Base-by-base conservation (phyloP, 345 rosid species). In the Bretschneidera sinensis region DNA sequence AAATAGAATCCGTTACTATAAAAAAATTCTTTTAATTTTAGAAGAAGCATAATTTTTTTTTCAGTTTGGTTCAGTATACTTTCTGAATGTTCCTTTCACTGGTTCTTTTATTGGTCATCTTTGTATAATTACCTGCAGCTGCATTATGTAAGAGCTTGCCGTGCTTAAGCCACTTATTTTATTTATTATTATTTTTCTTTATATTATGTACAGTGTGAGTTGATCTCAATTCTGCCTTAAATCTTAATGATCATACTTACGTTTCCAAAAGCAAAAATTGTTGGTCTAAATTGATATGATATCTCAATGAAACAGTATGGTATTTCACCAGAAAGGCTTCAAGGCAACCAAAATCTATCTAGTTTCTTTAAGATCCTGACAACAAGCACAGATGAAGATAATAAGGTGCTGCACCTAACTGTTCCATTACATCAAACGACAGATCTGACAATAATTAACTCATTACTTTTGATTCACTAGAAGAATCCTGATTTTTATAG, bases 331-430 rank as follows among this genome's bases (percentile, higher is more conserved):
- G 82, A 64, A 18, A 60, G 73, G 21, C 70, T 85, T 73, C 71
- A 65, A 49, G 74, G 71, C 43, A 83, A 66, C 70, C 14, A 23
- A 13, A 67, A 77, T 48, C 82, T 92, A 53, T 75, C 85, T 23
- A 74, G 65, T 47, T 92, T 89, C 84, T 92, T 89, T 69, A 75
- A 80, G 63, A 61, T 87, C 61, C 67, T 92, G 82, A 92, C 97
- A 63, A 92, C 89, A 52, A 76, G 88, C 70, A 24, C 43, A 21
- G 97, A 89, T 81, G 64, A 72, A 63, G 68, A 92, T 63, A 31
- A 78, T 59, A 72, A 39, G 45, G 45, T 39, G 45, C 45, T 51
- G 53, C 45, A 48, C 43, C 14, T 23, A 24, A 52, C n/a, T 39
- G 45, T 39, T 39, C 45, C 17, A n/a, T 28, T 25, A 39, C 4